These are phyloP conservation scores for Neurospora sp. DNA, from an alignment of 2,329 filamentous ascomycete genomes.

Conservation along the genomic window DNA sequence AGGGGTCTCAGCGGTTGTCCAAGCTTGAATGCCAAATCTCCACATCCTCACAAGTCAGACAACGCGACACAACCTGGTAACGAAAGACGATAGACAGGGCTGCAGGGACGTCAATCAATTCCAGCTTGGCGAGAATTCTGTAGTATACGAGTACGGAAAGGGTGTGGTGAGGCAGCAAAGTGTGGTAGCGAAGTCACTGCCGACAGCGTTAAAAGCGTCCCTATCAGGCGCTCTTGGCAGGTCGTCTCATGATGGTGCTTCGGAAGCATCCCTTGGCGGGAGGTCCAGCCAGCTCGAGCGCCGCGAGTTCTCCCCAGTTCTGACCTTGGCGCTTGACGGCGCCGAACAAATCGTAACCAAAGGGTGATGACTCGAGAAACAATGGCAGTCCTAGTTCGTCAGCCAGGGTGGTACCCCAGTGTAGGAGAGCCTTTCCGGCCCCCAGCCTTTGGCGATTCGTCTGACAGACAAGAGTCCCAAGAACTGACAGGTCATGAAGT, in stretches of 20 bases:
- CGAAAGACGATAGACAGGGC: neutral
- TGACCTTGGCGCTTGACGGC: slow-evolving; percentile 6
- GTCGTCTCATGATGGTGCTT: slow-evolving; percentile 20
- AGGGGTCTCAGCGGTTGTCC: neutral
- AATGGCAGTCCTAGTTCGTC: slow-evolving; percentile 17
- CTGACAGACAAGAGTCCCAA: slow-evolving; percentile 17
- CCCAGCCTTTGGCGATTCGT: slow-evolving; percentile 17
- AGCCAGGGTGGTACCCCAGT: slow-evolving; percentile 18
- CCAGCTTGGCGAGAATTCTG: neutral
- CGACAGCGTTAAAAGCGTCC: neutral
- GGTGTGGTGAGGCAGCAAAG: neutral
- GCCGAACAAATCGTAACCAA: slow-evolving; percentile 18
- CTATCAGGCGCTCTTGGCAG: slow-evolving; percentile 3
- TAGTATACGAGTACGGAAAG: neutral
- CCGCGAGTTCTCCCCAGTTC: slow-evolving; percentile 19
- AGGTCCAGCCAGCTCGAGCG: slow-evolving; percentile 13
- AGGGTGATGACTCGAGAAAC: slow-evolving; percentile 20
- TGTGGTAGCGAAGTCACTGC: neutral
- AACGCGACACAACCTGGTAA: neutral
- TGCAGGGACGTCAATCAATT: neutral
- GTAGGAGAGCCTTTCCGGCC: slow-evolving; percentile 19
- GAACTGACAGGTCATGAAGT: slow-evolving; percentile 9
- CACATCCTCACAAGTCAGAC: neutral
- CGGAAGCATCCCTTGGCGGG: slow-evolving; percentile 15
- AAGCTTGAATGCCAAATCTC: neutral